These are phyloP conservation scores for Coemansia sp. DNA, from an alignment of 192 early-diverging fungal genomes.

Conservation along the genomic window DNA sequence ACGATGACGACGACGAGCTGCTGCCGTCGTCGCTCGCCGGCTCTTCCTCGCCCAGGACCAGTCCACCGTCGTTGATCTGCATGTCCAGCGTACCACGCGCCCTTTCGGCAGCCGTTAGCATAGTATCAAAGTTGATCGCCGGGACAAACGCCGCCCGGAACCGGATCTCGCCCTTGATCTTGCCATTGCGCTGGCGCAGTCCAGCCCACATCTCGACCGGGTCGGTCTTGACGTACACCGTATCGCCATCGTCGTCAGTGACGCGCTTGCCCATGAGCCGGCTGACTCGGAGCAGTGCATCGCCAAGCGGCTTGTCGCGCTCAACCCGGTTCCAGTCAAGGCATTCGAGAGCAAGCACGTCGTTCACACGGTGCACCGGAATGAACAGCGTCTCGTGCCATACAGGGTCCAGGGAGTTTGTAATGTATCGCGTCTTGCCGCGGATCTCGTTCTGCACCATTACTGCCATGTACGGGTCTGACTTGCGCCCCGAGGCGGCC, in stretches of 20 bases:
- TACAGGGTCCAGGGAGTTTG: constrained; percentile 77
- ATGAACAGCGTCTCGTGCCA: constrained; percentile 91
- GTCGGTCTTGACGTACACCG: constrained; percentile 37
- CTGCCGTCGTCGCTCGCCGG: constrained; percentile 1
- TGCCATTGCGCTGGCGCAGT: constrained; percentile 54
- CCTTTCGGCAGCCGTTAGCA: constrained; percentile 36
- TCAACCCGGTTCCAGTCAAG: constrained; percentile 85
- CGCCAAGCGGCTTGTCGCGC: constrained; percentile 83
- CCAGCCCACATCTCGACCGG: constrained; percentile 53
- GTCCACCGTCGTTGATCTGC: constrained; percentile 30
- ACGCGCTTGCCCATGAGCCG: constrained; percentile 46
- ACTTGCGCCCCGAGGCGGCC: constrained; percentile 67
- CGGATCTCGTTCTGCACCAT: constrained; percentile 56
- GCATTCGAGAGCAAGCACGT: constrained; percentile 69
- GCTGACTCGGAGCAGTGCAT: constrained; percentile 55
- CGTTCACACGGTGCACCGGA: constrained; percentile 69
- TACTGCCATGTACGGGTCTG: constrained; percentile 86
- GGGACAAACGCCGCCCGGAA: constrained; percentile 57
- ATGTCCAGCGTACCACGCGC: constrained; percentile 37
- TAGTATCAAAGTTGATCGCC: constrained; percentile 50
- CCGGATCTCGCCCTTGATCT: constrained; percentile 54
- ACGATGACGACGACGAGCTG: constrained; percentile 6
- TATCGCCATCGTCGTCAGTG: constrained; percentile 27
- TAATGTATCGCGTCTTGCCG: constrained; percentile 72
- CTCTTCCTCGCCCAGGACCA: constrained; percentile 40